Evolutionary conservation across 805 yeast genomes (phyloP), one percentile per base, ranked within the genome.

Genomic region (Groenewaldozyma salmanticensis): DNA sequence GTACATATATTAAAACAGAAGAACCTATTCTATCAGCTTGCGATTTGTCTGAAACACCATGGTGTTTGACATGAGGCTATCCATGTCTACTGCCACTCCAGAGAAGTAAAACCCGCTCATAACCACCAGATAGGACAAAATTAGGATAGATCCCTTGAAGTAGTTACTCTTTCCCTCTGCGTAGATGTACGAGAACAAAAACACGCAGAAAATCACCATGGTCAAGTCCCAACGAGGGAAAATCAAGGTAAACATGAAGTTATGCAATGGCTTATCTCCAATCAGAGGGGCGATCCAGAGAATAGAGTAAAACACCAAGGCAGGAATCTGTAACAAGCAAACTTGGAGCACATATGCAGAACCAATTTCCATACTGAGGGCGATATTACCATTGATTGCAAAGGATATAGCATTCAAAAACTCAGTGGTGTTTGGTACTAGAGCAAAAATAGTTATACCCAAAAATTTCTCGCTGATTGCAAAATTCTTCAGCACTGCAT

Each of bases 81-180:
- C 29, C 29, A 13, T 9, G 7, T 24, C 29, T 9, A 7, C 29
- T 7, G 29, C 39, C n/a, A 27, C 38, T 24, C 45, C 52, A 15
- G 73, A 75, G 50, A 81, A 77, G 67, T 76, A 87, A 61, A 90
- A 88, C 0, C 97, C 98, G 38, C 76, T 65, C 42, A 85, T 65
- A 6, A 84, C 77, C 27, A 84, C 85, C 29, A 77, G 54, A 57
- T 90, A 90, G 24, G 84, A 71, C 48, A 92, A 71, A 9, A 90
- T 75, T 57, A 90, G 65, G 50, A 92, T 85, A 13, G 88, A 79
- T 1, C 98, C 97, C 60, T 92, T 92, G 71, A 92, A 90, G 59
- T 92, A 92, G 58, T 92, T 92, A 22, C 94, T 81, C 57, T 88
- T 87, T 2, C 98, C 98, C 58, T 92, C 98, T 0, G 96, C 95